phyloP scores from a whole-genome alignment of 2,329 filamentous ascomycete genomes.

The Rutstroemia sydowiana region DNA sequence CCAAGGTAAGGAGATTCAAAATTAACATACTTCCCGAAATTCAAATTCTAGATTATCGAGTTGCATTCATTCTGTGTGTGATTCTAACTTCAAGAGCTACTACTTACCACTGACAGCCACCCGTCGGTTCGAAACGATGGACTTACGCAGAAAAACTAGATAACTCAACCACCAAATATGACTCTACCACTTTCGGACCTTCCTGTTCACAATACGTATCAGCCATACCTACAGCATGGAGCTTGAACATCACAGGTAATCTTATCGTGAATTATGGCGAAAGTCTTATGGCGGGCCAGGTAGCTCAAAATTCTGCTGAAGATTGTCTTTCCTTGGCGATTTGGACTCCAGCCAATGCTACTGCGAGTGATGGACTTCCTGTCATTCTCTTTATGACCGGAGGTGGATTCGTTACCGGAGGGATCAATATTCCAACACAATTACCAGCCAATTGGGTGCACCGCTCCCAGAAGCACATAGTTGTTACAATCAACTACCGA shows the following conservation, averaged over 20 bases:
- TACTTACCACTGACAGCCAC: constrained; percentile 31
- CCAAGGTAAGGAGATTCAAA: constrained; percentile 21
- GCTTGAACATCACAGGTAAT: background rate
- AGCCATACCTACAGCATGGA: constrained; percentile 6
- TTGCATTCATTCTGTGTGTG: background rate
- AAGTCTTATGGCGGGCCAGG: constrained; percentile 15
- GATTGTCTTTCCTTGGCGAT: constrained; percentile 27
- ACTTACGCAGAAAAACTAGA: constrained; percentile 14
- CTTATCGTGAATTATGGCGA: constrained; percentile 11
- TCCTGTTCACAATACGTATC: constrained; percentile 23
- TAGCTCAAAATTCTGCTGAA: constrained; percentile 14
- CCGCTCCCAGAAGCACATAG: constrained; percentile 17
- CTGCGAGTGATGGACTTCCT: constrained; percentile 37
- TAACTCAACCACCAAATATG: constrained; percentile 13
- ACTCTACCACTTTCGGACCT: constrained; percentile 16
- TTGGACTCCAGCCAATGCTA: constrained; percentile 16
- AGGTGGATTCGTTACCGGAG: constrained; percentile 11
- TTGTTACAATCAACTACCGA: constrained; percentile 30
- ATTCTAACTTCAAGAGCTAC: background rate
- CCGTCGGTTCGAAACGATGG: constrained; percentile 39
- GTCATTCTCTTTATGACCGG: constrained; percentile 24
- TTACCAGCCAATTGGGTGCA: constrained; percentile 12
- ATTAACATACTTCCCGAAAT: background rate
- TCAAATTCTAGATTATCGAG: background rate
- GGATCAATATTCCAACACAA: constrained; percentile 4